Evolutionary conservation across 2,329 filamentous ascomycete species (phyloP), one percentile per base, ranked within the genome.

Genomic region (Ophioceras dolichostomum): DNA sequence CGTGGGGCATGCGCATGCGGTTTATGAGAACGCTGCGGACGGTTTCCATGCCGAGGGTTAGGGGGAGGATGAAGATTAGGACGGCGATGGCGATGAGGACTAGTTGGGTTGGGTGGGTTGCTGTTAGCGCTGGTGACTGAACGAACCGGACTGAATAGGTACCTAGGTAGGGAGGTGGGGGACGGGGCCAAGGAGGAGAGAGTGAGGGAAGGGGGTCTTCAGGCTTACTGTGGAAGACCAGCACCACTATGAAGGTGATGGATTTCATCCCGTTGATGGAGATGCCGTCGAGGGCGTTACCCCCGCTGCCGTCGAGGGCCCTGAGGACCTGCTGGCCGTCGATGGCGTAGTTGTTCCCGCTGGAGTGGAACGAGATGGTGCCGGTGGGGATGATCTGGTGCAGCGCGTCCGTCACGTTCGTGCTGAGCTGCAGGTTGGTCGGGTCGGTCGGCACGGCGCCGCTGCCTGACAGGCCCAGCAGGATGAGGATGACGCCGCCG

Each of bases 401-500:
- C 10, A 49, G 27, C 19, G 29, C 26, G 21, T 30, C 22, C 12
- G 39, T 42, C 24, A 39, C 24, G 20, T 42, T 45, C 4, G 34
- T 6, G 13, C 30, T 30, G 13, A 18, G 21, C n/a, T 17, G n/a
- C 19, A 18, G 19, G 18, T 21, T 21, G 31, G 19, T 17, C 30
- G 16, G 16, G 17, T 33, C 27, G 3, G 24, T 12, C 10, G 36
- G 27, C 10, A 45, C 32, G 10, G 38, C 37, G 10, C 42, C 43
- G 27, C 43, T 45, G 12, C 30, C 24, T 4, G 31, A 24, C 3
- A 59, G 39, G 2, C 56, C 54, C 1, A 46, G 17, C 4, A 38
- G 26, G 8, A 59, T 32, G 9, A 54, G 50, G 0, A 44, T 39
- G 6, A 59, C 8, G 2, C 56, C 57, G 5, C 52, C 56, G 5